phyloP scores from a whole-genome alignment of 1,284 basidiomycete genomes.

The Fistulinella staudtii region DNA sequence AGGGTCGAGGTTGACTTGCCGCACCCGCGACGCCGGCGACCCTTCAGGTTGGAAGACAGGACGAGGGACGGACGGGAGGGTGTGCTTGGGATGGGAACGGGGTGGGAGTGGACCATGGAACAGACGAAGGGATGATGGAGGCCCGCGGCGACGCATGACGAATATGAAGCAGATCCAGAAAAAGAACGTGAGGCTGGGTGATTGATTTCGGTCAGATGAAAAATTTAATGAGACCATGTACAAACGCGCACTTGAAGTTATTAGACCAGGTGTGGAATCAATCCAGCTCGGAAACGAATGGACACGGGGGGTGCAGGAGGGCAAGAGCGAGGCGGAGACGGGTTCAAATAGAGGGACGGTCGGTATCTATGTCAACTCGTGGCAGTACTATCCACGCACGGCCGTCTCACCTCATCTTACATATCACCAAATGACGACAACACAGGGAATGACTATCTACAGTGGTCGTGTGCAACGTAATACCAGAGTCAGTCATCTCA shows the following conservation, averaged over 20 bases:
- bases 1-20: slow-evolving; percentile 3
- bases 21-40: slow-evolving; percentile 18
- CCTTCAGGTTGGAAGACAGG: slow-evolving; percentile 45
- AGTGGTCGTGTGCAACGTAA: not conserved
- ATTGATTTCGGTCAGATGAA: not conserved
- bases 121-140: slow-evolving; percentile 56
- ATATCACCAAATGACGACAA: slow-evolving; percentile 3
- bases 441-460: slow-evolving; percentile 19
- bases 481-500: slow-evolving; percentile 21
- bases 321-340: not conserved
- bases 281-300: slow-evolving; percentile 2
- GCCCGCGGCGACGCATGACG: slow-evolving; percentile 55
- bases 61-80: slow-evolving; percentile 51
- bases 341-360: not conserved
- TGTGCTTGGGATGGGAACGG: slow-evolving; percentile 51
- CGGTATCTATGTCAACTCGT: slow-evolving; percentile 5
- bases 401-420: too few species aligned
- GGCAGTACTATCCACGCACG: too few species aligned
- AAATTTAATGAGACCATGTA: too few species aligned
- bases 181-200: not conserved
- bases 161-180: not conserved
- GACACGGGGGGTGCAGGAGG: not conserved
- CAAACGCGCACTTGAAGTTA: slow-evolving; percentile 2
- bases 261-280: slow-evolving; percentile 11
- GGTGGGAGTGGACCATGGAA: slow-evolving; percentile 53